Evolutionary conservation across 2,329 filamentous ascomycete genomes (phyloP).

Genomic region (Talaromyces sp.): DNA sequence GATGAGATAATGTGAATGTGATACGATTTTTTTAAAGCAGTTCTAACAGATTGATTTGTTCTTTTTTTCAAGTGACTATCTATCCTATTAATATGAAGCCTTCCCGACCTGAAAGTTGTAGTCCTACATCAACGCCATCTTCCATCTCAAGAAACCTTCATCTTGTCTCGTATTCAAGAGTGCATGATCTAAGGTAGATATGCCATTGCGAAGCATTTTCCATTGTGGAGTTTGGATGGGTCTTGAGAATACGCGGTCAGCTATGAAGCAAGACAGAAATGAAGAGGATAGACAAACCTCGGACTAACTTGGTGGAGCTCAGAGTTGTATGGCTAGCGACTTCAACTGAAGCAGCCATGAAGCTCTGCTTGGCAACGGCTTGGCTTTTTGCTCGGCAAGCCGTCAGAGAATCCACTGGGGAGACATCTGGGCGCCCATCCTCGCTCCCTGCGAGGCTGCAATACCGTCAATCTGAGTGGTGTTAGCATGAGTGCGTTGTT

Average conservation of each 20-base stretch:
- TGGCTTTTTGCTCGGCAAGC: conserved; percentile 41
- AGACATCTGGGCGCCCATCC: conserved; percentile 65
- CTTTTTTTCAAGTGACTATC: not conserved
- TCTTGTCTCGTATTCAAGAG: not conserved
- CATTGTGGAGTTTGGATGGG: conserved; percentile 40
- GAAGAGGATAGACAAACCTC: conserved; percentile 24
- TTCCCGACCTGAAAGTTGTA: not conserved
- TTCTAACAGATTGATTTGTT: not conserved
- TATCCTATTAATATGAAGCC: not conserved
- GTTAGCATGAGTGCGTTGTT: conserved; percentile 5
- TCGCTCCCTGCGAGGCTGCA: conserved; percentile 81
- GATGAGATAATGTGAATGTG: not conserved
- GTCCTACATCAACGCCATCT: conserved; percentile 1
- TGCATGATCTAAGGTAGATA: not conserved
- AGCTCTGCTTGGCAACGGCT: conserved; percentile 28
- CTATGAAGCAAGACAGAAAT: not conserved
- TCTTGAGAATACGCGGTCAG: conserved; percentile 18
- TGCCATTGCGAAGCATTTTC: not conserved
- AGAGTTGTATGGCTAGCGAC: conserved; percentile 24
- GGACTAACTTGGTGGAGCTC: conserved; percentile 32
- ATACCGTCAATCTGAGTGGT: conserved; percentile 68
- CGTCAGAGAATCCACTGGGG: conserved; percentile 49
- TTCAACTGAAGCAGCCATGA: conserved; percentile 26
- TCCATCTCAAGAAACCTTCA: not conserved
- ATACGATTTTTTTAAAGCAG: not conserved